Evolutionary conservation across 768 basidiomycete genomes (phyloP).

Genomic region (Pulveroboletus sp.): DNA sequence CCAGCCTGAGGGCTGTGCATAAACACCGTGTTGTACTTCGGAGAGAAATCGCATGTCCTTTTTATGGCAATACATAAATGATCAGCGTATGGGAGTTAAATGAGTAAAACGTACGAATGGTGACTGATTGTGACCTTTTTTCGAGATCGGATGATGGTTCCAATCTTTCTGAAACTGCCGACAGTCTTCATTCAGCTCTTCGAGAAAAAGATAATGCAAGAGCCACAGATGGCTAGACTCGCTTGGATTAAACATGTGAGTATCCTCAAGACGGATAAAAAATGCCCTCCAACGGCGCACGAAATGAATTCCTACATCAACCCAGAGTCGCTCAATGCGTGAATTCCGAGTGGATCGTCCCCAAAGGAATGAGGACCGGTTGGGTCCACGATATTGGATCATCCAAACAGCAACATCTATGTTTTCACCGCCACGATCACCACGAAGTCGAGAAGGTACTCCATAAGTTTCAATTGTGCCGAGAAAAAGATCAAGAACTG

Average conservation of each 20-base stretch:
- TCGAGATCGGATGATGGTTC: conserved; percentile 37
- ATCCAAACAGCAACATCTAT: conserved; percentile 25
- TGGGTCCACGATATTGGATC: conserved; percentile 23
- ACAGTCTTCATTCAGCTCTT: conserved; percentile 39
- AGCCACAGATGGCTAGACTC: conserved; percentile 42
- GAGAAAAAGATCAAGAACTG: conserved; percentile 23
- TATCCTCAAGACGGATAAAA: conserved; percentile 34
- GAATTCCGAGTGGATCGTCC: conserved; percentile 40
- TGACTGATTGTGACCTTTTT: background rate
- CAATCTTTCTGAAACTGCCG: conserved; percentile 32
- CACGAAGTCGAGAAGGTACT: conserved; percentile 21
- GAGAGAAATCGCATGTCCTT: conserved; percentile 7
- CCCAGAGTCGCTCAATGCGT: conserved; percentile 43
- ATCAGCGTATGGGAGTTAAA: background rate
- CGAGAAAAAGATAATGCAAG: conserved; percentile 39
- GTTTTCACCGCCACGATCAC: conserved; percentile 32
- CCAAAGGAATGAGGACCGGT: conserved; percentile 28
- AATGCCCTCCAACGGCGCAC: conserved; percentile 39
- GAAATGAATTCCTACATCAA: conserved; percentile 41
- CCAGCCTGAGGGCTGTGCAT: too few species aligned
- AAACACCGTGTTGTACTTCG: background rate
- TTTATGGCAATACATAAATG: too few species aligned
- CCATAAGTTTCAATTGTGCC: conserved; percentile 11
- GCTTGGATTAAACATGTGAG: conserved; percentile 32
- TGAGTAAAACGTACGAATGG: background rate